A percentile compares a stretch with the other conserved stretches of the same genome.
These are phyloP conservation scores for Cyberlindnera mycetangii DNA, from an alignment of 805 yeast species.

Conservation along the genomic window DNA sequence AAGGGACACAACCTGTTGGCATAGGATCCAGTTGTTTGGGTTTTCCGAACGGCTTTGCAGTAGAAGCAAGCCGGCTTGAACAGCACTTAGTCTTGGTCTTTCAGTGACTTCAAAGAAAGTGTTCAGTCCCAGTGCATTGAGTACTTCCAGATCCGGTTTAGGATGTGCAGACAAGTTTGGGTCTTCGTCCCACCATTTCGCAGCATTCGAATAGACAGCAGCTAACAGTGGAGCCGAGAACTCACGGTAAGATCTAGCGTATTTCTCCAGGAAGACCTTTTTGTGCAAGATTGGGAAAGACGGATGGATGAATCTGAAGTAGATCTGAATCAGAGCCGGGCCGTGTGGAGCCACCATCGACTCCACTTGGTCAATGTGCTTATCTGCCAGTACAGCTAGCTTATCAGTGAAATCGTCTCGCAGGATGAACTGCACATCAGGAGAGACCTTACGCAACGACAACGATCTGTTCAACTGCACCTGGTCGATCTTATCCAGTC, in stretches of 20 bases:
- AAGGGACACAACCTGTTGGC: constrained; percentile 81
- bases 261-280: constrained; percentile 87
- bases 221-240: constrained; percentile 89
- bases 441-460: constrained; percentile 75
- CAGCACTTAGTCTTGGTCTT: constrained; percentile 87
- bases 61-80: constrained; percentile 81
- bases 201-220: constrained; percentile 82
- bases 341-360: constrained; percentile 91
- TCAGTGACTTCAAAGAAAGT: constrained; percentile 71
- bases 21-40: constrained; percentile 79
- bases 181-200: constrained; percentile 86
- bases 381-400: constrained; percentile 63
- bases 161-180: constrained; percentile 71
- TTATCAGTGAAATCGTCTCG: constrained; percentile 78
- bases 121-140: constrained; percentile 64
- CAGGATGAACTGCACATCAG: constrained; percentile 69
- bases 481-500: constrained; percentile 72
- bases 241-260: constrained; percentile 86
- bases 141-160: constrained; percentile 71
- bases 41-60: constrained; percentile 56
- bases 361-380: constrained; percentile 82
- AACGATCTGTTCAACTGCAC: constrained; percentile 66
- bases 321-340: constrained; percentile 70
- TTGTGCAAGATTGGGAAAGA: constrained; percentile 89
- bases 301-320: constrained; percentile 85